Evolutionary conservation across 371 early-diverging fungal species (phyloP), one percentile per base, ranked within the genome.

Genomic region (Mucor irregularis): DNA sequence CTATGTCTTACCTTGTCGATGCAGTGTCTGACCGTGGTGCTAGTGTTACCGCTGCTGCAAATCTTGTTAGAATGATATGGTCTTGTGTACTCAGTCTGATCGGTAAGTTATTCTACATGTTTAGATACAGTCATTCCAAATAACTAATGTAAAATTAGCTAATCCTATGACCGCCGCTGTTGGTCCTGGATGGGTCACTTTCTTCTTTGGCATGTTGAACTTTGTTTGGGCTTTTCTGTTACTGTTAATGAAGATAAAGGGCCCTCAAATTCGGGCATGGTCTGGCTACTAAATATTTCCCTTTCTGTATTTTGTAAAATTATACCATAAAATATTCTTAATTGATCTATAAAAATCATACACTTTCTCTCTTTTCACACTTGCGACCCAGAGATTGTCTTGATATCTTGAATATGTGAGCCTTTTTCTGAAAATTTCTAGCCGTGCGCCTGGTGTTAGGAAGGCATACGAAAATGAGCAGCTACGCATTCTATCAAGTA

Each of bases 21-120:
- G 71, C 79, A 7, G 79, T 84, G 2, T 76, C 78, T 9, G 81
- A 77, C 10, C 71, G 75, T n/a, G 84, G 84, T 6, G 81, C 85
- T 7, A 78, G 79, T 44, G 83, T 79, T 9, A 82, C 80, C 4
- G 82, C 84, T 1, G 84, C 82, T 9, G 80, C 76, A 25, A 84
- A 84, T 49, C 67, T 84, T 33, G 66, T 80, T 14, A 61, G 81
- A 14, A 82, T 82, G 83, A 64, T 78, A 13, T 52, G 80, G 71
- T 74, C 83, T 4, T 82, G 80, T 63, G 73, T 78, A 13, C 72
- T 76, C 16, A 80, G 82, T 46, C 57, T 81, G 53, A 71, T 77
- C n/a, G 76, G 72, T 69, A 69, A 58, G 66, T 19, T 0, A 16
- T 39, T 5, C 21, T 34, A 3, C n/a, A 3, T 34, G 16, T 39